Percentiles rank a stretch among this genome's conserved stretches.
phyloP scores from a whole-genome alignment of 306 rosid species.

The Luffa aegyptiaca region DNA sequence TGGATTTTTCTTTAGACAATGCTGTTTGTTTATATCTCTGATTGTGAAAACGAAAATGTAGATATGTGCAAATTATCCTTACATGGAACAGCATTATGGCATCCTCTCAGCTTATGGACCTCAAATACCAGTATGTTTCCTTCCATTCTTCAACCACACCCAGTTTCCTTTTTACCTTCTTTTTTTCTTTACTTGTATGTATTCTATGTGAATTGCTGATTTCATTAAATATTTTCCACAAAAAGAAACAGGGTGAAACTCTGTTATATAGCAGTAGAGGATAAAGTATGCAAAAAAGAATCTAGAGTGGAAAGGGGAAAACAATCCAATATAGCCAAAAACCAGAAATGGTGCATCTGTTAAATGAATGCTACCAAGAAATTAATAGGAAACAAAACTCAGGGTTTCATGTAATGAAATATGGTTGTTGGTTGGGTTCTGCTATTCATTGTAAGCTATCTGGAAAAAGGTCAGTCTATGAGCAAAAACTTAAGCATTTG shows the following conservation, averaged over 20 bases:
- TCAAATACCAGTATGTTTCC: slow-evolving; percentile 55
- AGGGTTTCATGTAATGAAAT: not conserved
- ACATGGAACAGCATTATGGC: slow-evolving; percentile 65
- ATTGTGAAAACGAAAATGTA: slow-evolving; percentile 17
- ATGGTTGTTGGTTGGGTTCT: not conserved
- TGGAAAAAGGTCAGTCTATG: not conserved
- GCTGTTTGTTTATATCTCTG: not conserved
- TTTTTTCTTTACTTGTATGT: not conserved
- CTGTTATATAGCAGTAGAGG: not conserved
- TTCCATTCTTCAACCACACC: slow-evolving; percentile 9
- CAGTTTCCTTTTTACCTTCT: not conserved
- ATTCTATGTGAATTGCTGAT: not conserved
- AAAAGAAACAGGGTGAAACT: not conserved
- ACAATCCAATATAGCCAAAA: not conserved
- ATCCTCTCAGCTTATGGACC: slow-evolving; percentile 70
- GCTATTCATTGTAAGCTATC: not conserved
- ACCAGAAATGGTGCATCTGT: not conserved
- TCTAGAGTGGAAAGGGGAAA: not conserved
- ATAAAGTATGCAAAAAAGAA: not conserved
- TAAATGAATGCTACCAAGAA: not conserved
- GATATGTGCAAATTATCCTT: slow-evolving; percentile 70
- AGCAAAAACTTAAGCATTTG: slow-evolving; percentile 3
- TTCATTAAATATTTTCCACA: not conserved
- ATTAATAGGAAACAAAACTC: not conserved
- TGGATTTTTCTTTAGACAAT: not conserved